Base-by-base conservation (phyloP, 331 rosid genomes). In the Ulmus americana region DNA sequence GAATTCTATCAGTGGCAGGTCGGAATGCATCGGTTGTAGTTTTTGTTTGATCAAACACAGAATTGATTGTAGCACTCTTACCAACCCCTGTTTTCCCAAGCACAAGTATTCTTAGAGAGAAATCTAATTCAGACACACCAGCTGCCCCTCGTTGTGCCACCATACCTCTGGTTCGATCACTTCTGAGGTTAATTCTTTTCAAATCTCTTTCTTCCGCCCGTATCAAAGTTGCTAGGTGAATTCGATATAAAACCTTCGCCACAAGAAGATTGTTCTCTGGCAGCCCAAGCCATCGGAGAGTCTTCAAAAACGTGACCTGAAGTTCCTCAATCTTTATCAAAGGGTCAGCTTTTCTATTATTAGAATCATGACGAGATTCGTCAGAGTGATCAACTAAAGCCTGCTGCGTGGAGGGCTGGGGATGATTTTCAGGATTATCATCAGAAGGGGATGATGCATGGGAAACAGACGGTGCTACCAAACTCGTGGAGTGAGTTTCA, bases 71-170 rank as follows among this genome's bases (percentile, higher is more conserved):
- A 59, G 99, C 99, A 85, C 99, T 90, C 82, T 94, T 94, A 18
- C 99, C 99, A 57, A 94, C 99, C 71, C 99, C 99, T 28, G 97
- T 87, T 79, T 84, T 94, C 40, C 99, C 97, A 18, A 94, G 80
- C 50, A 85, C 87, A 70, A 94, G 99, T 82, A 94, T 85, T 75
- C 86, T 82, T 80, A 89, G 67, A 44, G 90, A 80, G 79, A 87
- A 94, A 73, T 84, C 85, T 71, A 79, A 59, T 56, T 81, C 80
- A 39, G 88, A 90, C 39, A 65, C 51, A 39, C 87, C 85, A 48
- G 75, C 45, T 65, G 81, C 83, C 75, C 87, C 95, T 64, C 84
- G 95, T 53, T 94, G 79, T 52, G 79, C 79, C 39, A 87, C 88
- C 57, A 76, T 63, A 46, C 67, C 72, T 70, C 77, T 79, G 58